These are phyloP conservation scores for Suillus subaureus DNA, from an alignment of 768 basidiomycete species.

Conservation along the genomic window DNA sequence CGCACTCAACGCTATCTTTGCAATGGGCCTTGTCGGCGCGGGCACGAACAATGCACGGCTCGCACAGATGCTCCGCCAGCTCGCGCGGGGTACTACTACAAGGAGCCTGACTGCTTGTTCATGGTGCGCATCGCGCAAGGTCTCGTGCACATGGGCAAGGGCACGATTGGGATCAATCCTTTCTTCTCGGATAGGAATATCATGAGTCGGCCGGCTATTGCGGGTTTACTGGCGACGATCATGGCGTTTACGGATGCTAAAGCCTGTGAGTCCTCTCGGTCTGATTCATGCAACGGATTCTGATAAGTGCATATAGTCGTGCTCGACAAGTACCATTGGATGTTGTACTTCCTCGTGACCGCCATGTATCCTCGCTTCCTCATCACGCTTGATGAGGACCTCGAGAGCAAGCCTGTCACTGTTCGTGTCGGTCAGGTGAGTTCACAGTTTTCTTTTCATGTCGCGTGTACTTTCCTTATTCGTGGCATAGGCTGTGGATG, in stretches of 20 bases:
- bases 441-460: background rate
- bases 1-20: constrained; percentile 95
- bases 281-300: background rate
- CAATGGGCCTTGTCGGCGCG: constrained; percentile 97
- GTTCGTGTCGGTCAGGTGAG: constrained; percentile 91
- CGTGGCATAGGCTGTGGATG: constrained; percentile 79
- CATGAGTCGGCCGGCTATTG: constrained; percentile 87
- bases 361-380: constrained; percentile 99
- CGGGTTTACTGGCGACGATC: constrained; percentile 85
- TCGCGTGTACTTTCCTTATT: background rate
- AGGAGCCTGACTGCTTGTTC: constrained; percentile 96
- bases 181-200: constrained; percentile 93
- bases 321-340: constrained; percentile 97
- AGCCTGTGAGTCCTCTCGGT: constrained; percentile 64
- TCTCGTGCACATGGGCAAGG: constrained; percentile 99
- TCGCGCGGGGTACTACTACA: constrained; percentile 98
- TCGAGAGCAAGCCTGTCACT: constrained; percentile 83
- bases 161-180: constrained; percentile 94
- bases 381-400: constrained; percentile 93
- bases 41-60: constrained; percentile 99
- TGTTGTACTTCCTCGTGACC: constrained; percentile 93
- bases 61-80: constrained; percentile 95
- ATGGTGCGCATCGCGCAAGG: constrained; percentile 96
- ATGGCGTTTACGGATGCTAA: constrained; percentile 95
- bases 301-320: constrained; percentile 59